phyloP scores from a whole-genome alignment of 192 early-diverging fungal species.

The Coemansia erecta region DNA sequence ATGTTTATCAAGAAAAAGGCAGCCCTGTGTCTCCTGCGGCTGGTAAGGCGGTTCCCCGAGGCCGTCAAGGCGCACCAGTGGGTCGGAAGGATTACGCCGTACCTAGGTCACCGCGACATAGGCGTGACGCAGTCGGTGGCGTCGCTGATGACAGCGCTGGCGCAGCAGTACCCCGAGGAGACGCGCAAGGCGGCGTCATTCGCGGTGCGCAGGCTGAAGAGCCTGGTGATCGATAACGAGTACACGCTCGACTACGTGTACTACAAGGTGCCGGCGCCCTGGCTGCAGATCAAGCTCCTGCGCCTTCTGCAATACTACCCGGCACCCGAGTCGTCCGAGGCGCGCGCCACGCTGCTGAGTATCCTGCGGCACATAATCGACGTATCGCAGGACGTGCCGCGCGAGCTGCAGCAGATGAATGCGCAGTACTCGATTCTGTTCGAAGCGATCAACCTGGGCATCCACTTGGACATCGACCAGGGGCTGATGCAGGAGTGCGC shows the following conservation, averaged over 20 bases:
- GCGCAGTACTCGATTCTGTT: constrained; percentile 97
- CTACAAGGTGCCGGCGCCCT: constrained; percentile 97
- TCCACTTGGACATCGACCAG: constrained; percentile 89
- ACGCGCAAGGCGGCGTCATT: constrained; percentile 70
- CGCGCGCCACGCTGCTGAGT: constrained; percentile 64
- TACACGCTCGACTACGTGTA: constrained; percentile 87
- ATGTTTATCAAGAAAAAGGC: constrained; percentile 98
- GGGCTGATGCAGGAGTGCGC: constrained; percentile 82
- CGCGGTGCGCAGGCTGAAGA: constrained; percentile 76
- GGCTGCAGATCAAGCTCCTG: constrained; percentile 96
- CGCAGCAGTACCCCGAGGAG: constrained; percentile 84
- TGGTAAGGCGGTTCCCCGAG: constrained; percentile 88
- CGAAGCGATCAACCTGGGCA: constrained; percentile 94
- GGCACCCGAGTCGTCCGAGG: constrained; percentile 65
- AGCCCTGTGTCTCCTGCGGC: constrained; percentile 83
- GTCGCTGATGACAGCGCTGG: constrained; percentile 86
- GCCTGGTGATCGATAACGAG: constrained; percentile 84
- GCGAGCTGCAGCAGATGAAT: constrained; percentile 97
- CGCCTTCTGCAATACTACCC: constrained; percentile 95
- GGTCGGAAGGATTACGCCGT: constrained; percentile 75
- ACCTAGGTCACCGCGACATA: constrained; percentile 88
- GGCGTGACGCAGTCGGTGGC: constrained; percentile 81
- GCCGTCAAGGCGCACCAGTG: constrained; percentile 83
- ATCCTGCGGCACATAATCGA: constrained; percentile 81
- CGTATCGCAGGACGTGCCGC: constrained; percentile 82